Percentiles rank a stretch among this genome's conserved stretches.
Conservation (phyloP, 495 filamentous ascomycete species). For the Bacidia gigantensis region DNA sequence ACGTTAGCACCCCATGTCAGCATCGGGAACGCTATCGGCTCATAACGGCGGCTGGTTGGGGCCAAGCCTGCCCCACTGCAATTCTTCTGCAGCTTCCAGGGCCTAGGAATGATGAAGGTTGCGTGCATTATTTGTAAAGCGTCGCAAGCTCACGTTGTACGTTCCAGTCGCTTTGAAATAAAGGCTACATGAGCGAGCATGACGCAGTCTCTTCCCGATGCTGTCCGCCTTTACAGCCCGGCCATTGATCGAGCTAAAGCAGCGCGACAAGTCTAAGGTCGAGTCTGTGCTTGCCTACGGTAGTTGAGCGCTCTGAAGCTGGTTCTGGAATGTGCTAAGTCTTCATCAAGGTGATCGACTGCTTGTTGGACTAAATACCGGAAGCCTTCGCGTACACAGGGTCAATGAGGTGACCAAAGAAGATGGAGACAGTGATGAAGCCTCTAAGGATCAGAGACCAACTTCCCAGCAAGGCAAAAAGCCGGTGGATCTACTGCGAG, state of each 20-base stretch:
- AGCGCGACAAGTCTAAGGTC: slow-evolving; percentile 88
- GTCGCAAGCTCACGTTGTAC: neutral
- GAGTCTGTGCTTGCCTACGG: slow-evolving; percentile 86
- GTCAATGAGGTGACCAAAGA: slow-evolving; percentile 49
- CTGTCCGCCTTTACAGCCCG: slow-evolving; percentile 95
- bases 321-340: slow-evolving; percentile 3
- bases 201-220: slow-evolving; percentile 41
- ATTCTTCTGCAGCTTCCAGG: neutral
- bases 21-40: neutral
- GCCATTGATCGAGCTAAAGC: slow-evolving; percentile 89
- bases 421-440: slow-evolving; percentile 15
- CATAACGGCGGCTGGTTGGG: neutral
- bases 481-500: slow-evolving; percentile 72
- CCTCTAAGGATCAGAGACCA: slow-evolving; percentile 14
- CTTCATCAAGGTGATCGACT: slow-evolving; percentile 59
- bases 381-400: slow-evolving; percentile 79
- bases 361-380: slow-evolving; percentile 80
- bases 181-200: neutral
- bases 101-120: neutral
- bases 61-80: neutral
- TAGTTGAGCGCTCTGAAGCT: slow-evolving; percentile 24
- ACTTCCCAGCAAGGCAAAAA: slow-evolving; percentile 32
- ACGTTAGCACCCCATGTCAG: neutral
- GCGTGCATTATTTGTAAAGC: neutral
- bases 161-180: neutral